Evolutionary conservation across 306 rosid species (phyloP).

Genomic region (Casuarina equisetifolia): DNA sequence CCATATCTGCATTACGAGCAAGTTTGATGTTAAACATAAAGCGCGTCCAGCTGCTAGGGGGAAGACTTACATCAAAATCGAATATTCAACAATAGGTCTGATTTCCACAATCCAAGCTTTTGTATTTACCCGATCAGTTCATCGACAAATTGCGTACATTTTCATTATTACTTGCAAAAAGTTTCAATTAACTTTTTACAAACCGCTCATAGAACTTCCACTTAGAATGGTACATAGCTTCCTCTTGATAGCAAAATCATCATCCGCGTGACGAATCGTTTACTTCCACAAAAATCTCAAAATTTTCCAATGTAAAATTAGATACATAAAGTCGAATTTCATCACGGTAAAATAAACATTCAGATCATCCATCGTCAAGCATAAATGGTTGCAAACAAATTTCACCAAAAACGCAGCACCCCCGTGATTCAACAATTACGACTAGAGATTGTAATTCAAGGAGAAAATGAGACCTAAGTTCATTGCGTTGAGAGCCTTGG

Average conservation of each 20-base stretch:
- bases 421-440: background rate
- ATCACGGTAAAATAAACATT: background rate
- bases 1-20: constrained; percentile 72
- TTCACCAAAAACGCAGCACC: background rate
- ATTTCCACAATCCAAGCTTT: background rate
- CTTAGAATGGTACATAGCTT: background rate
- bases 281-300: background rate
- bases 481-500: constrained; percentile 99
- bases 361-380: background rate
- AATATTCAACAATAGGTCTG: background rate
- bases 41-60: background rate
- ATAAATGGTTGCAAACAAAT: background rate
- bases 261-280: background rate
- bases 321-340: too few species aligned
- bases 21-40: constrained; percentile 23
- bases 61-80: background rate
- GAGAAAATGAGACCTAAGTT: constrained; percentile 52
- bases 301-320: too few species aligned
- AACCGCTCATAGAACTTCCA: background rate
- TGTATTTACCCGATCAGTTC: background rate
- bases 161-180: background rate
- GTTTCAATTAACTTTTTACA: background rate
- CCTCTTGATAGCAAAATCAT: background rate
- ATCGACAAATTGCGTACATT: background rate
- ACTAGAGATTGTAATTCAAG: background rate